Evolutionary conservation across 345 rosid genomes (phyloP).

Genomic region (Clarkia xantiana): DNA sequence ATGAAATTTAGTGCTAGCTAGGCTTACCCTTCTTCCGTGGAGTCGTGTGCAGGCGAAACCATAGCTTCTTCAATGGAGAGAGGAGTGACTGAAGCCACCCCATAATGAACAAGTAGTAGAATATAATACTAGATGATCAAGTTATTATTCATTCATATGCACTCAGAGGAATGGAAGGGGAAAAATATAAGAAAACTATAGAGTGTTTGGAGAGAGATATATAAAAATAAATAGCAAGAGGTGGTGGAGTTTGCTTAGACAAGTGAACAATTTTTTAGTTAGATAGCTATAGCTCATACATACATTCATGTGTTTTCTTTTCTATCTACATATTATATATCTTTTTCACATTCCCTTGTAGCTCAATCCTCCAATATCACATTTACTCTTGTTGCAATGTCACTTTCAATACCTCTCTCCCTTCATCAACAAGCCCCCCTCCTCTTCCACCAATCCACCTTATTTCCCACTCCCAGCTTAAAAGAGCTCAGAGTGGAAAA

Average conservation of each 20-base stretch:
- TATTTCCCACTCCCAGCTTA: too few relatives aligned
- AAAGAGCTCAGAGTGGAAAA: too few relatives aligned
- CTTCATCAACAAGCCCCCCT: too few relatives aligned
- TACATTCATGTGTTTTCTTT: background rate
- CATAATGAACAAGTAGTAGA: slow-evolving; percentile 36
- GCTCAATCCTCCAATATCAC: too few relatives aligned
- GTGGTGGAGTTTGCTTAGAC: slow-evolving; percentile 25
- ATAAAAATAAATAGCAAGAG: slow-evolving; percentile 5
- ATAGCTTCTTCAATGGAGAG: slow-evolving; percentile 89
- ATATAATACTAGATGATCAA: slow-evolving; percentile 14
- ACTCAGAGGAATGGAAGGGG: background rate
- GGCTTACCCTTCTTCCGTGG: slow-evolving; percentile 49
- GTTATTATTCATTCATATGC: slow-evolving; percentile 18
- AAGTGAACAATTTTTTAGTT: slow-evolving; percentile 13
- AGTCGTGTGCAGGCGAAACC: slow-evolving; percentile 61
- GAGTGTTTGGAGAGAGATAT: slow-evolving; percentile 4
- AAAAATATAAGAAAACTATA: background rate
- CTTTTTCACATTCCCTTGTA: too few relatives aligned
- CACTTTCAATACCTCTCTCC: too few relatives aligned
- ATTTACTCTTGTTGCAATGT: too few relatives aligned
- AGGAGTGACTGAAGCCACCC: slow-evolving; percentile 83
- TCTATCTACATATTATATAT: background rate
- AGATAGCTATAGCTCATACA: background rate
- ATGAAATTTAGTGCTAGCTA: too few relatives aligned
- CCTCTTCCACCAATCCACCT: too few relatives aligned